Conservation (phyloP, 163 green algal genomes). For the Scenedesmus sp. region DNA sequence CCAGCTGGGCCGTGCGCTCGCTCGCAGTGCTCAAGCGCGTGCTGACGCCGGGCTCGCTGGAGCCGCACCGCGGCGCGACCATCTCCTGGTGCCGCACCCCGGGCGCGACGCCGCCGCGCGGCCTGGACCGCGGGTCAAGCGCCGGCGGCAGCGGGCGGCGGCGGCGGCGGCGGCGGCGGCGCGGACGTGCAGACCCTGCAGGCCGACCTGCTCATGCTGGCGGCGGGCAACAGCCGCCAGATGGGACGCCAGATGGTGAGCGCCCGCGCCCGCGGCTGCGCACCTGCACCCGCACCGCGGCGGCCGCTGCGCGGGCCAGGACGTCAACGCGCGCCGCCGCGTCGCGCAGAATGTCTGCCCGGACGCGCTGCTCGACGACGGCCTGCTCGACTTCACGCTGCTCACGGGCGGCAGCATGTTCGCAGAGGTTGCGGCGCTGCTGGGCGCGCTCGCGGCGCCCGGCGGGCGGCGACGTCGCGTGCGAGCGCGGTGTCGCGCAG, state of each 20-base stretch:
- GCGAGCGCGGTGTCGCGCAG: conserved; percentile 1
- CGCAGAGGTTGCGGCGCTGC: conserved; percentile 4
- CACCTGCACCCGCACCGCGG: too few species aligned
- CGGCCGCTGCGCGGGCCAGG: too few species aligned
- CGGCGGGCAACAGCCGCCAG: conserved; percentile 40
- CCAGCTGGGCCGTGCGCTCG: not conserved
- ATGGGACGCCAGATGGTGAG: conserved; percentile 24
- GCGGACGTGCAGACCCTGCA: not conserved
- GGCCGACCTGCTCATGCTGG: conserved; percentile 42
- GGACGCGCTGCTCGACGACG: conserved; percentile 60
- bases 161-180: not conserved
- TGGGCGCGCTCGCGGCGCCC: not conserved
- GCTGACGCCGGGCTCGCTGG: not conserved
- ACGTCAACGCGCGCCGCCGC: too few species aligned
- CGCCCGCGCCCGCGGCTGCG: not conserved
- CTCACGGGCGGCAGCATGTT: conserved; percentile 14
- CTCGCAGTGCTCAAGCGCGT: conserved; percentile 33
- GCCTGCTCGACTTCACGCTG: conserved; percentile 58
- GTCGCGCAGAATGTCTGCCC: conserved; percentile 47
- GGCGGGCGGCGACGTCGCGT: not conserved
- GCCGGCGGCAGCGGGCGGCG: not conserved
- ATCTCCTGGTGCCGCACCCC: conserved; percentile 9
- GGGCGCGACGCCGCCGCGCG: not conserved
- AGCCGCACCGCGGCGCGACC: not conserved
- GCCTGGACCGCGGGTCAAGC: too few species aligned